phyloP scores from a whole-genome alignment of 345 rosid genomes.

The Syzygium jambos region DNA sequence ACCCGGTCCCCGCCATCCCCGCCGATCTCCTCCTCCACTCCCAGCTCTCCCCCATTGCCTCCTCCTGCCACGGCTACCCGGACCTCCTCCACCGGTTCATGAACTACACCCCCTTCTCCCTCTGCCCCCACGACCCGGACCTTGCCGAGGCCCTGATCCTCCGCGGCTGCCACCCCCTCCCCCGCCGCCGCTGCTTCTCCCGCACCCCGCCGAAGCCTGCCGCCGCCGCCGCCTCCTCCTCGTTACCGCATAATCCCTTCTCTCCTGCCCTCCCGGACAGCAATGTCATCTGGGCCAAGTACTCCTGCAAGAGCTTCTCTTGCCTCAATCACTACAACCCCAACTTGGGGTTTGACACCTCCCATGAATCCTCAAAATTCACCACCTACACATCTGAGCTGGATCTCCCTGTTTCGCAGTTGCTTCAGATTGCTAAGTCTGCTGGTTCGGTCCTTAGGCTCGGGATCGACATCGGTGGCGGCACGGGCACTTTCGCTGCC shows the following conservation, averaged over 20 bases:
- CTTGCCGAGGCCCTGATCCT: constrained; percentile 82
- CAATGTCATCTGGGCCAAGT: constrained; percentile 58
- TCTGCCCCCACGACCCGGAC: constrained; percentile 68
- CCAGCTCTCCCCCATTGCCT: constrained; percentile 72
- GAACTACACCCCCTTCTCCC: constrained; percentile 75
- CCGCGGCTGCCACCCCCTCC: constrained; percentile 93
- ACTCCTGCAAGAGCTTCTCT: constrained; percentile 63
- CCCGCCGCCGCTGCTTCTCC: constrained; percentile 99
- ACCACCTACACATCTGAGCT: constrained; percentile 51
- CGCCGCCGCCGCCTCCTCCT: constrained; percentile 17
- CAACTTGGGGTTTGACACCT: constrained; percentile 49
- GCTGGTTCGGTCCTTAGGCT: constrained; percentile 54
- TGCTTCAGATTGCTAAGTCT: constrained; percentile 54
- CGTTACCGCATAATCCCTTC: constrained; percentile 34
- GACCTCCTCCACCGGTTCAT: constrained; percentile 82
- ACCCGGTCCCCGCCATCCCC: constrained; percentile 31
- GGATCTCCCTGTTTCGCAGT: constrained; percentile 85
- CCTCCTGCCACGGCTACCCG: constrained; percentile 80
- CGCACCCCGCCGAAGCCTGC: constrained; percentile 51
- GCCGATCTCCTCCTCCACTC: constrained; percentile 80
- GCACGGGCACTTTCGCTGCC: constrained; percentile 82
- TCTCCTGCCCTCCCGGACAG: constrained; percentile 57
- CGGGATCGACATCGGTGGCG: constrained; percentile 88
- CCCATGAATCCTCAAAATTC: constrained; percentile 40
- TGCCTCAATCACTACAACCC: constrained; percentile 55